Percentiles rank a stretch among this genome's conserved stretches.
These are phyloP conservation scores for Talaromyces sp. DNA, from an alignment of 2,329 filamentous ascomycete genomes.

Conservation along the genomic window DNA sequence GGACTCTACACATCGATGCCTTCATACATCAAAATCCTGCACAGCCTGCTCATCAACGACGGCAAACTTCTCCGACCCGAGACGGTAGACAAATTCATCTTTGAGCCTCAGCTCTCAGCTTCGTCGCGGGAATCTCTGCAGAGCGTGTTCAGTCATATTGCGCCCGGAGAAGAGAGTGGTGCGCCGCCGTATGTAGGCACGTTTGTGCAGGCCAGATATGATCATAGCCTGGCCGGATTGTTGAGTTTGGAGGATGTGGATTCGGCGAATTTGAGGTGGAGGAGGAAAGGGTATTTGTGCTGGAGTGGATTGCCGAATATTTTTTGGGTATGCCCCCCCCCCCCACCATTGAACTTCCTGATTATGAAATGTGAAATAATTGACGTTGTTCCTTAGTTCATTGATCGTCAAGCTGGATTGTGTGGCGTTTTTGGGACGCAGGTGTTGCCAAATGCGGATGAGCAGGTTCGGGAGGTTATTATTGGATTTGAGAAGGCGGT, in stretches of 20 bases:
- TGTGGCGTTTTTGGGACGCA: constrained; percentile 16
- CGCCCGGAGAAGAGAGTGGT: neutral
- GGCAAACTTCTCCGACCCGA: constrained; percentile 5
- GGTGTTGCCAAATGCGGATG: constrained; percentile 13
- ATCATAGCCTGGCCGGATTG: constrained; percentile 12
- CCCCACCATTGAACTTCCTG: no score
- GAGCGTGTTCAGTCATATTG: neutral
- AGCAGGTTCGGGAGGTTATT: constrained; percentile 11
- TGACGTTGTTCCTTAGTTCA: neutral
- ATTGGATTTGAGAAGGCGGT: constrained; percentile 6
- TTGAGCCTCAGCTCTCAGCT: constrained; percentile 11
- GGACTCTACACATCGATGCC: neutral
- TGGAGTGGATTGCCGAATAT: constrained; percentile 16
- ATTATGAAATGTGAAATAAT: no score
- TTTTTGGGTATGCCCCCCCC: constrained; percentile 10
- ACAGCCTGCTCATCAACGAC: constrained; percentile 9
- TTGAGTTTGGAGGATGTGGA: constrained; percentile 13
- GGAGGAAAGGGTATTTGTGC: constrained; percentile 15
- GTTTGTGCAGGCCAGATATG: constrained; percentile 11
- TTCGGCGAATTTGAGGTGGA: constrained; percentile 7
- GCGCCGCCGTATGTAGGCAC: constrained; percentile 11
- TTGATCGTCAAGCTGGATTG: constrained; percentile 14
- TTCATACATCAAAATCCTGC: constrained; percentile 14
- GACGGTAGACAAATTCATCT: neutral
- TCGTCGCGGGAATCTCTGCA: constrained; percentile 1